These are phyloP conservation scores for Colletotrichum tanaceti DNA, from an alignment of 2,329 filamentous ascomycete species.

Conservation along the genomic window DNA sequence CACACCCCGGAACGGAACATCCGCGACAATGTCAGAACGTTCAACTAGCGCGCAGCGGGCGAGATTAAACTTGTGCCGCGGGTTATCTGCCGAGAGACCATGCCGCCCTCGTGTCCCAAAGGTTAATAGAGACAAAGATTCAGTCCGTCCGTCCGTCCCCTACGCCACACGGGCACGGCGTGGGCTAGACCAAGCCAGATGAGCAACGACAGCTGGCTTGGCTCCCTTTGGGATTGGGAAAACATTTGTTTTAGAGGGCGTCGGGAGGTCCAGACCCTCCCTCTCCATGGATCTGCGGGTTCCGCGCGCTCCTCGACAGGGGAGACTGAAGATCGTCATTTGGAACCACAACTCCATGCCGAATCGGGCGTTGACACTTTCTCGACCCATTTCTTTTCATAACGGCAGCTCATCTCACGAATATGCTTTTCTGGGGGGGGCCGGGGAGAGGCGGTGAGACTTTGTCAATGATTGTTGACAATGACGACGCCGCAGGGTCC, in stretches of 20 bases:
- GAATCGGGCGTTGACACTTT: not conserved
- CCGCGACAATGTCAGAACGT: not conserved
- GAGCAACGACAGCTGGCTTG: not conserved
- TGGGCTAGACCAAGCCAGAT: not conserved
- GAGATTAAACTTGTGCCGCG: not conserved
- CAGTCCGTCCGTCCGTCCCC: no score
- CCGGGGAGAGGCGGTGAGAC: constrained; percentile 4
- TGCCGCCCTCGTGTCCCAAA: not conserved
- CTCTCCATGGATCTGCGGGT: constrained; percentile 18
- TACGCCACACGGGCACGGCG: not conserved
- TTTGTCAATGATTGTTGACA: not conserved
- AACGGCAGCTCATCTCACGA: not conserved
- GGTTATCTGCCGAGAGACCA: not conserved
- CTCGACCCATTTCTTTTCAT: not conserved
- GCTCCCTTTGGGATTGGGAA: not conserved
- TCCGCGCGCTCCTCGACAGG: not conserved
- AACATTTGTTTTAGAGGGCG: not conserved
- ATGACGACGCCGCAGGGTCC: not conserved
- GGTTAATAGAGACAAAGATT: no score
- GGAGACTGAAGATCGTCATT: constrained; percentile 27
- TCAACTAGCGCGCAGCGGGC: not conserved
- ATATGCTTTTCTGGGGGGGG: no score
- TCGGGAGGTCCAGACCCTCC: constrained; percentile 12
- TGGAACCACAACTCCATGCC: constrained; percentile 12
- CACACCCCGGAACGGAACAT: not conserved